Conservation (phyloP, 2,329 filamentous ascomycete species). For the Alternaria viburni region DNA sequence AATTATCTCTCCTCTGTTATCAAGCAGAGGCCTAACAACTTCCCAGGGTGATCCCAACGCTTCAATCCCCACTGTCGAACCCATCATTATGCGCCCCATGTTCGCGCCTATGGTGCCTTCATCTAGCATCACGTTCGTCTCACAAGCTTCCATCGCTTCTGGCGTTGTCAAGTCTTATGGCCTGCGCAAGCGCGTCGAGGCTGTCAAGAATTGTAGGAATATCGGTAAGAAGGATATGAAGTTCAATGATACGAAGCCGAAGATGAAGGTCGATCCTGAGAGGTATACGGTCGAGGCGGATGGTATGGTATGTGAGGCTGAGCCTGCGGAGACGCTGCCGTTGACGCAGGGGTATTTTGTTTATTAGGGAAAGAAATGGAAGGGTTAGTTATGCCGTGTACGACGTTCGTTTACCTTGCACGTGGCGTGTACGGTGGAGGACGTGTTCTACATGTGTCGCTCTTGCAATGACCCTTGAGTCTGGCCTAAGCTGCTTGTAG, state of each 20-base stretch:
- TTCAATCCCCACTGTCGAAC: conserved; percentile 83
- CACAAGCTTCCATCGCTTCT: conserved; percentile 69
- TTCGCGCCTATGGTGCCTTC: conserved; percentile 76
- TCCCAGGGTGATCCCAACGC: conserved; percentile 57
- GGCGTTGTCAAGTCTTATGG: conserved; percentile 75
- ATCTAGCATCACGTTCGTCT: conserved; percentile 84
- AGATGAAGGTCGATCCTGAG: conserved; percentile 92
- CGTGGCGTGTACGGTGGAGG: too few species aligned
- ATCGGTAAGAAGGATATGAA: conserved; percentile 89
- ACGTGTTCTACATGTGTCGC: too few species aligned
- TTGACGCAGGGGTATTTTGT: conserved; percentile 80
- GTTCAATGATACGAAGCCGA: conserved; percentile 81
- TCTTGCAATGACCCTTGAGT: too few species aligned
- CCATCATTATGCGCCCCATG: conserved; percentile 83
- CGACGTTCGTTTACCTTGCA: too few species aligned
- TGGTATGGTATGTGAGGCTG: conserved; percentile 73
- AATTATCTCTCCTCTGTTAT: not conserved
- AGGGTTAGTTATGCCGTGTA: too few species aligned
- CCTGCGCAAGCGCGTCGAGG: conserved; percentile 78
- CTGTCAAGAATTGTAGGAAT: conserved; percentile 75
- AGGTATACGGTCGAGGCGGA: conserved; percentile 87
- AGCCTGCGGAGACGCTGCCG: conserved; percentile 73
- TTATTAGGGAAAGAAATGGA: conserved; percentile 60
- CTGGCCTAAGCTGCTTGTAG: too few species aligned
- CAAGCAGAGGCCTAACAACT: not conserved